Percentiles rank a stretch among this genome's conserved stretches.
These are phyloP conservation scores for Ceratobasidium theobromae DNA, from an alignment of 1,284 basidiomycete genomes.

Conservation along the genomic window DNA sequence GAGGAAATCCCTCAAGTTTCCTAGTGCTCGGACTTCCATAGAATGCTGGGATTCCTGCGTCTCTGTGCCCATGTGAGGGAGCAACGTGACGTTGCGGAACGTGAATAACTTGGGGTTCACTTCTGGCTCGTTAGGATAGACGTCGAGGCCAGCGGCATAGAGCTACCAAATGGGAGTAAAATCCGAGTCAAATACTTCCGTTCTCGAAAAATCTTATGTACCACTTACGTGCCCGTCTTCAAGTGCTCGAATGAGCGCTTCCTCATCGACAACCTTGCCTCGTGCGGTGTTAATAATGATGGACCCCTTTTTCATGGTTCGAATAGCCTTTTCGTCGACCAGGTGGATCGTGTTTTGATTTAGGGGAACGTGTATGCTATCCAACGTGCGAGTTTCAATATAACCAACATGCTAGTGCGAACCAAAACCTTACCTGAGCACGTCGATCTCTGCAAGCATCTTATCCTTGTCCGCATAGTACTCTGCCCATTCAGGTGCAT, in stretches of 20 bases:
- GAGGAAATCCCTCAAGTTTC: conserved; percentile 69
- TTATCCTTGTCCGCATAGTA: conserved; percentile 71
- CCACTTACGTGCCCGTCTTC: conserved; percentile 79
- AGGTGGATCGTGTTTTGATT: conserved; percentile 72
- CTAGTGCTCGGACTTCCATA: conserved; percentile 79
- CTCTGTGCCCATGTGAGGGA: conserved; percentile 91
- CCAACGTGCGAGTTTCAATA: not conserved
- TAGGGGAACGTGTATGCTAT: conserved; percentile 65
- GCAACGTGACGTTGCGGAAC: conserved; percentile 77
- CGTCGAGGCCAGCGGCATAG: conserved; percentile 82
- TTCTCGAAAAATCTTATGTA: conserved; percentile 9
- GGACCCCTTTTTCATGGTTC: conserved; percentile 75
- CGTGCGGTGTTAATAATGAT: conserved; percentile 89
- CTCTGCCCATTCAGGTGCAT: conserved; percentile 71
- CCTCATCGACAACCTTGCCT: conserved; percentile 87
- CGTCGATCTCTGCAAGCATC: conserved; percentile 74
- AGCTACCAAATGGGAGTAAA: conserved; percentile 52
- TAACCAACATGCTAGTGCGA: not conserved
- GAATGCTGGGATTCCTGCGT: conserved; percentile 77
- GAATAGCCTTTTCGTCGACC: conserved; percentile 78
- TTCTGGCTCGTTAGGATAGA: conserved; percentile 84
- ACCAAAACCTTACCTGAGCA: conserved; percentile 52
- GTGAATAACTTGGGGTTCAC: conserved; percentile 79
- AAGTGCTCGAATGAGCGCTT: conserved; percentile 79
- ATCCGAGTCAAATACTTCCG: conserved; percentile 2